Evolutionary conservation across 2,329 filamentous ascomycete genomes (phyloP), one percentile per base, ranked within the genome.

Genomic region (Ramularia collo-cygni): DNA sequence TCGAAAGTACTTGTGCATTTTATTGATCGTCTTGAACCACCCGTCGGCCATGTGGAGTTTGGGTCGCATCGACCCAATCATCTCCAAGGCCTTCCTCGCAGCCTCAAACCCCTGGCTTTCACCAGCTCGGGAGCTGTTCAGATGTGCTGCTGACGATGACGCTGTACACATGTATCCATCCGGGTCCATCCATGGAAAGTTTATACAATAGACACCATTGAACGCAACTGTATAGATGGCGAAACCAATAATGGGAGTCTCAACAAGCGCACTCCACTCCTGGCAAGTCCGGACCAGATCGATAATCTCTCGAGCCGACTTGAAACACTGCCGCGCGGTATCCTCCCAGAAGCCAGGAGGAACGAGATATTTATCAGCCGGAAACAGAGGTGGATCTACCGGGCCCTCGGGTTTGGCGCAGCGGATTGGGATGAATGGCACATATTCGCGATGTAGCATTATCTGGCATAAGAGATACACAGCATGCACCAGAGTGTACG

Each of bases 101-200:
- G 71, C 66, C 14, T 69, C 64, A 2, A 64, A 57, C 7, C 61
- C 62, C 34, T 52, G 47, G 38, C 52, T 55, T 26, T 52, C 48
- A n/a, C 50, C 51, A 8, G 41, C 28, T 33, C 48, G 47, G 8
- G 40, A 21, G 14, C 14, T 17, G 8, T 37, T 37, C 7, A 43
- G 38, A 13, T 38, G 44, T 28, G 28, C 40, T 29, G 41, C 35
- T 13, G 42, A 43, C 16, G 33, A 40, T 12, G 37, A 36, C 14
- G 12, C 24, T 7, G 53, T 57, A 42, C 66, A 66, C 52, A 84
- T 73, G 53, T 75, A 72, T 3, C 66, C 62, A 8, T 73, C 63
- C 1, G 66, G 67, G 50, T 86, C 82, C 77, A 86, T 84, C 42
- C 75, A 72, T 0, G 79, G 78, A 41, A 85, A 86, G 53, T 79